Percentiles rank a stretch among this genome's conserved stretches.
These are phyloP conservation scores for Penicillium pulvis DNA, from an alignment of 495 filamentous ascomycete species.

Conservation along the genomic window DNA sequence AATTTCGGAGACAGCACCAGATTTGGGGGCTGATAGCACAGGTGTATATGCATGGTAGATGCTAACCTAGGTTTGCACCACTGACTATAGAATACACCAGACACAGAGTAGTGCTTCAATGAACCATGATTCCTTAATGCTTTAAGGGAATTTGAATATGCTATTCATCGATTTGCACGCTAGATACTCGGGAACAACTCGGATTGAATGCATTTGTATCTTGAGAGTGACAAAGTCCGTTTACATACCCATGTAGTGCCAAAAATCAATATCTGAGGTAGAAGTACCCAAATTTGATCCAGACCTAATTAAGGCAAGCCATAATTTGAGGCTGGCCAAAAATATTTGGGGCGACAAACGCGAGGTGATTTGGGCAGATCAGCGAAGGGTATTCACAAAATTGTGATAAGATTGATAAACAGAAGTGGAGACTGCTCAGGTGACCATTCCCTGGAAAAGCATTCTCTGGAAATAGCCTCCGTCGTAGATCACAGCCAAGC, in stretches of 20 bases:
- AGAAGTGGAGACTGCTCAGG: neutral
- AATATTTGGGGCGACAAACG: neutral
- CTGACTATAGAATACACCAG: no score
- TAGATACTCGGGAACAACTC: no score
- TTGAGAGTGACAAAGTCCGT: no score
- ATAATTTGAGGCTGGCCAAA: neutral
- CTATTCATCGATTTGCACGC: no score
- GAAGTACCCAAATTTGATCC: neutral
- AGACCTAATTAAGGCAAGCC: neutral
- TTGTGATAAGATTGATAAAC: slow-evolving; percentile 4
- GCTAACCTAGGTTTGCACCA: neutral
- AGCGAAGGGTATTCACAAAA: neutral
- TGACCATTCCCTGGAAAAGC: neutral
- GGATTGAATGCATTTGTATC: no score
- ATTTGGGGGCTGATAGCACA: neutral
- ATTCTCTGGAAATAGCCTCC: neutral
- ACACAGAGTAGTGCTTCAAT: no score
- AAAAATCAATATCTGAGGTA: neutral
- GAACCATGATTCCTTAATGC: no score
- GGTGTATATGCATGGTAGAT: neutral
- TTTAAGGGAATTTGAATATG: no score
- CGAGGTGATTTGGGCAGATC: neutral
- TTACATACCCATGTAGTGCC: no score
- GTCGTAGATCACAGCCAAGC: neutral
- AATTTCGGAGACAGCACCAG: neutral